phyloP scores from a whole-genome alignment of 2,329 filamentous ascomycete species.

The Trichophyton benhamiae region DNA sequence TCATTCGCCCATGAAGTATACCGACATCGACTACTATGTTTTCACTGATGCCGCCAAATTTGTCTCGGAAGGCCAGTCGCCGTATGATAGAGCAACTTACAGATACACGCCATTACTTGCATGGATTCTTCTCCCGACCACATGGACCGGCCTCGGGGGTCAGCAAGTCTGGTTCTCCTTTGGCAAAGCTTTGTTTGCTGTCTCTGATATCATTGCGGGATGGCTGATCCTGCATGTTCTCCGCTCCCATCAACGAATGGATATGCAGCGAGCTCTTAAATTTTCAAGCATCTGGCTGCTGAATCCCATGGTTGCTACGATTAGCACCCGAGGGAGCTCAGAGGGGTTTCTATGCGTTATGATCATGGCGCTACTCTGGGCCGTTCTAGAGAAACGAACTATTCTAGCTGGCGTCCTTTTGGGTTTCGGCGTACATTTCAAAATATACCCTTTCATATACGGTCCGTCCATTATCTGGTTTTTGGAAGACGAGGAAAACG shows the following conservation, averaged over 20 bases:
- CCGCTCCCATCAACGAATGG: conserved; percentile 37
- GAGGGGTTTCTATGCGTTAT: conserved; percentile 81
- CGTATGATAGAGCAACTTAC: conserved; percentile 86
- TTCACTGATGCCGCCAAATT: conserved; percentile 91
- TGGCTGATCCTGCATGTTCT: conserved; percentile 57
- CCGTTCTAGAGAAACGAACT: conserved; percentile 53
- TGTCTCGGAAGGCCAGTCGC: conserved; percentile 53
- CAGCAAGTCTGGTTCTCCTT: conserved; percentile 55
- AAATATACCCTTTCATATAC: conserved; percentile 98
- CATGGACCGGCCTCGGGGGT: conserved; percentile 35
- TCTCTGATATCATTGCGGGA: conserved; percentile 72
- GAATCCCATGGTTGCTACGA: conserved; percentile 96
- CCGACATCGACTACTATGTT: conserved; percentile 96
- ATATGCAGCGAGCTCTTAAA: conserved; percentile 47
- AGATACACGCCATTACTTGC: conserved; percentile 90
- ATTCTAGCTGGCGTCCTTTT: conserved; percentile 60
- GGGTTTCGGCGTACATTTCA: conserved; percentile 84
- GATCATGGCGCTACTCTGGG: conserved; percentile 73
- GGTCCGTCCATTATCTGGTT: conserved; percentile 46
- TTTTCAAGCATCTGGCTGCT: conserved; percentile 85
- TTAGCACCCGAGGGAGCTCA: conserved; percentile 86
- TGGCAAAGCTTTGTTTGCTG: conserved; percentile 76
- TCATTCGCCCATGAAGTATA: conserved; percentile 87
- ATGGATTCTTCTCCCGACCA: conserved; percentile 77
- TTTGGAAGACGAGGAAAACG: conserved; percentile 16